These are phyloP conservation scores for Echinosophora koreensis DNA, from an alignment of 306 rosid genomes.

Conservation along the genomic window DNA sequence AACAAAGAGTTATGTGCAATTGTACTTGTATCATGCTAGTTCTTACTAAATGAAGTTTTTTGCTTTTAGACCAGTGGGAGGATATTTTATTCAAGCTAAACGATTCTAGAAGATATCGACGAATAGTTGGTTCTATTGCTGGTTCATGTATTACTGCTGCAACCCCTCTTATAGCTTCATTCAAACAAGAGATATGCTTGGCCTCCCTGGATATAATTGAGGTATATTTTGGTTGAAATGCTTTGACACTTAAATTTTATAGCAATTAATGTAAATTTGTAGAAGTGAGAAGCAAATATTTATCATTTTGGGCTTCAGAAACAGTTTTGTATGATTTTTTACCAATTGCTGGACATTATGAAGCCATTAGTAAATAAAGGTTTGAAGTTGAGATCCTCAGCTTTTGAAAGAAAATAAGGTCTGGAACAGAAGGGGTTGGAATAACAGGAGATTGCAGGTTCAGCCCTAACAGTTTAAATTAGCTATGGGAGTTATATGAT, in stretches of 20 bases:
- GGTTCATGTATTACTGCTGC: constrained; percentile 83
- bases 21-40: background rate
- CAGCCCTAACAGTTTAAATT: too few species aligned
- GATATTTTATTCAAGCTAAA: constrained; percentile 72
- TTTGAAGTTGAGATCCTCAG: constrained; percentile 4
- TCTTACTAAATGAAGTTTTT: constrained; percentile 37
- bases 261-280: constrained; percentile 20
- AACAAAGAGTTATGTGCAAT: too few species aligned
- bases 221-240: constrained; percentile 59
- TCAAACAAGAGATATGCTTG: constrained; percentile 74
- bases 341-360: constrained; percentile 23
- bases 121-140: constrained; percentile 83
- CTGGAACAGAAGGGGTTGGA: background rate
- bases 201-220: constrained; percentile 83
- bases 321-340: constrained; percentile 1
- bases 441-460: background rate
- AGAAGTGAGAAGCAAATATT: background rate
- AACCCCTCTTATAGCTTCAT: constrained; percentile 80
- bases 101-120: constrained; percentile 84
- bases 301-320: background rate
- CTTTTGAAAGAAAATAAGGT: background rate
- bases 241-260: constrained; percentile 32
- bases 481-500: too few species aligned
- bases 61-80: constrained; percentile 81
- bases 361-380: constrained; percentile 2